These are phyloP conservation scores for Quaeritorhiza haematococci DNA, from an alignment of 371 early-diverging fungal genomes.

Conservation along the genomic window DNA sequence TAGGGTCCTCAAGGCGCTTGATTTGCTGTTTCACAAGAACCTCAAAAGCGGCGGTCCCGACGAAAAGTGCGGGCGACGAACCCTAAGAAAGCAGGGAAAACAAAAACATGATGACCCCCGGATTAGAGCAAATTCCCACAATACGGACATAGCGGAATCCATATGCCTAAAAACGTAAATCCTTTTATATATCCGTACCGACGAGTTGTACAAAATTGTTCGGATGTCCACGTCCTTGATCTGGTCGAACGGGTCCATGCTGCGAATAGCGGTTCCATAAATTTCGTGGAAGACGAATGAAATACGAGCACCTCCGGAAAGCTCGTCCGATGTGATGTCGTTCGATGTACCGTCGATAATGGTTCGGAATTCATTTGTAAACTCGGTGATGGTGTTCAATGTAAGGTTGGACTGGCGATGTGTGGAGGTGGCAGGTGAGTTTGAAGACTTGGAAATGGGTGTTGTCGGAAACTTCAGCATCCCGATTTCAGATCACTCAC, in stretches of 20 bases:
- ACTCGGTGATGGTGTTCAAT: slow-evolving; percentile 94
- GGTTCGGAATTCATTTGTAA: slow-evolving; percentile 89
- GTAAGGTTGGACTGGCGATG: slow-evolving; percentile 71
- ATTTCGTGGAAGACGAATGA: slow-evolving; percentile 97
- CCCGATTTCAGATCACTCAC: slow-evolving; percentile 16
- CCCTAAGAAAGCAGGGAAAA: slow-evolving; percentile 49
- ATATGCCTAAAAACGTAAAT: neutral
- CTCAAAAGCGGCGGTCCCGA: slow-evolving; percentile 96
- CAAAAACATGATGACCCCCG: neutral
- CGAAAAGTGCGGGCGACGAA: slow-evolving; percentile 92
- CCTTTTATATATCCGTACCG: slow-evolving; percentile 45
- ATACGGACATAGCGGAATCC: neutral
- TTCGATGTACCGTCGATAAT: slow-evolving; percentile 91
- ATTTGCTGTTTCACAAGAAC: slow-evolving; percentile 96
- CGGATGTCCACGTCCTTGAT: slow-evolving; percentile 97
- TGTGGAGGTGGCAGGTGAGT: neutral
- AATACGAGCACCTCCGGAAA: slow-evolving; percentile 97
- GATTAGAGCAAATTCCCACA: neutral
- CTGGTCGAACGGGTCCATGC: slow-evolving; percentile 93
- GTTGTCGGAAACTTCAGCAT: too few relatives aligned
- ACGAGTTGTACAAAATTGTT: slow-evolving; percentile 95
- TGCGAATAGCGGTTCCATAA: slow-evolving; percentile 85
- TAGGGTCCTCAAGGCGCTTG: slow-evolving; percentile 92
- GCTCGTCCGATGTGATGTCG: slow-evolving; percentile 87
- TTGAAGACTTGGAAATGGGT: neutral